phyloP scores from a whole-genome alignment of 140 eudicot species.

The Oenanthe javanica region DNA sequence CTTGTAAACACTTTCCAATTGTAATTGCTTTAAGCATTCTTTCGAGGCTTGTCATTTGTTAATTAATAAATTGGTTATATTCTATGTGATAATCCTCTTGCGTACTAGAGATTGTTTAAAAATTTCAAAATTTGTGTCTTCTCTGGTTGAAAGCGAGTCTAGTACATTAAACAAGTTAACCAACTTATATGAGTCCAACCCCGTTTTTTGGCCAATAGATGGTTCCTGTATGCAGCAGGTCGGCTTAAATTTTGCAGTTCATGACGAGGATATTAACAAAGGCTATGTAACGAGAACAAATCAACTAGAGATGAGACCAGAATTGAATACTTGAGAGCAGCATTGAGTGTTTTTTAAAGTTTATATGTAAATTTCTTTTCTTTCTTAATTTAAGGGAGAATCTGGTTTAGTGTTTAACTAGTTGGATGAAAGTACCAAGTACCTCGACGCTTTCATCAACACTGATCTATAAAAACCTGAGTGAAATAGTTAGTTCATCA shows the following conservation, averaged over 20 bases:
- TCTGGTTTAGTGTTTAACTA: too few relatives aligned
- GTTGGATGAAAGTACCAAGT: neutral
- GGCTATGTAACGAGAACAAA: neutral
- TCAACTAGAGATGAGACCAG: neutral
- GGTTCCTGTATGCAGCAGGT: neutral
- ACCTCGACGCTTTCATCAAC: neutral
- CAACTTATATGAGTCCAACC: neutral
- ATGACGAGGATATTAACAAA: neutral
- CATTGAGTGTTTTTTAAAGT: too few relatives aligned
- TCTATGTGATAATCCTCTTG: neutral
- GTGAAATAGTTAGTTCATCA: neutral
- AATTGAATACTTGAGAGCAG: neutral
- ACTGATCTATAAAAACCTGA: neutral
- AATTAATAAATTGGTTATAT: neutral
- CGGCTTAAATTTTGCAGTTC: too few relatives aligned
- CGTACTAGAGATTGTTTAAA: neutral
- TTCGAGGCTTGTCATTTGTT: constrained; percentile 11
- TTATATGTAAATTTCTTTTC: too few relatives aligned
- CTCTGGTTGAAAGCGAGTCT: too few relatives aligned
- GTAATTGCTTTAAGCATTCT: constrained; percentile 13
- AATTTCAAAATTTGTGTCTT: neutral
- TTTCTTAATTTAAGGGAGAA: neutral
- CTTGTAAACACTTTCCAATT: constrained; percentile 23
- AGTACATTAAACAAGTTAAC: too few relatives aligned
- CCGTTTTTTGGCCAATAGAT: neutral